These are phyloP conservation scores for Bruguiera parviflora DNA, from an alignment of 345 rosid genomes.

Conservation along the genomic window DNA sequence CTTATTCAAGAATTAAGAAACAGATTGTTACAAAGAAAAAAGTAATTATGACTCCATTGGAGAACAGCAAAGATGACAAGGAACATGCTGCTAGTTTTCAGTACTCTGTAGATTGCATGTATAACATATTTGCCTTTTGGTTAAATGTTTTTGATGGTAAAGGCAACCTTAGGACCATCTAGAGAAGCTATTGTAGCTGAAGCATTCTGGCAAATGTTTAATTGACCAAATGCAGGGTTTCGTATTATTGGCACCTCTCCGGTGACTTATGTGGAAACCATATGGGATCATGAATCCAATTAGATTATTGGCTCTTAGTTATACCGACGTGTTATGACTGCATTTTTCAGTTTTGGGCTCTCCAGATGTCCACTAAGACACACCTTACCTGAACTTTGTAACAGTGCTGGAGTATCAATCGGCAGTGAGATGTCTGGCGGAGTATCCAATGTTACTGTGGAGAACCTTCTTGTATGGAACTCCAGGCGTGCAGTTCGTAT, in stretches of 20 bases:
- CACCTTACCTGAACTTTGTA: conserved; percentile 23
- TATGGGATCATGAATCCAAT: background rate
- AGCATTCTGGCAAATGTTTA: background rate
- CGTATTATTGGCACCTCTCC: background rate
- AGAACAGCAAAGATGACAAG: too few relatives aligned
- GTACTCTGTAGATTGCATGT: too few relatives aligned
- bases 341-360: background rate
- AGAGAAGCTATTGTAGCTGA: background rate
- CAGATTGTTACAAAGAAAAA: too few relatives aligned
- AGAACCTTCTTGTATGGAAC: conserved; percentile 81
- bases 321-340: background rate
- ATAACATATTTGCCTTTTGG: background rate
- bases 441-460: conserved; percentile 71
- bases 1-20: too few relatives aligned
- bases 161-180: background rate
- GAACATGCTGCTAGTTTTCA: too few relatives aligned
- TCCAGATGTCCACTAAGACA: conserved; percentile 8
- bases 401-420: conserved; percentile 94
- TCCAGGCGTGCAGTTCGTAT: conserved; percentile 89
- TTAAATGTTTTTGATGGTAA: background rate
- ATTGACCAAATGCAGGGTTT: background rate
- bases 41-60: too few relatives aligned
- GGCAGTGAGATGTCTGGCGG: conserved; percentile 99
- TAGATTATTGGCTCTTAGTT: background rate
- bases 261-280: background rate